Evolutionary conservation across 164 flowering plant genomes (phyloP).

Genomic region (Warburgia ugandensis): DNA sequence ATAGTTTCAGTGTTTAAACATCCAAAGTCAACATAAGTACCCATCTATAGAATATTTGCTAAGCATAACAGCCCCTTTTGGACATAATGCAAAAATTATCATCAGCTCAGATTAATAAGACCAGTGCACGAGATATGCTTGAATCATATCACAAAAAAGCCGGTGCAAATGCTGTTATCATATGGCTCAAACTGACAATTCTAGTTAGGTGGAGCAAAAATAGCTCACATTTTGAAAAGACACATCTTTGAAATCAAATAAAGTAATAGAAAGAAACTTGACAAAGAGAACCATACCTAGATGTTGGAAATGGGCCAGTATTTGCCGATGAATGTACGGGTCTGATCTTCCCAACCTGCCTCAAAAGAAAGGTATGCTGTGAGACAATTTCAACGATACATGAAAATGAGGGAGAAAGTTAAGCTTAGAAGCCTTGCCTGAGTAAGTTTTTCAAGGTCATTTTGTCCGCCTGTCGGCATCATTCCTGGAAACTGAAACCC

Average conservation of each 20-base stretch:
- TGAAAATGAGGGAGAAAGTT: not conserved
- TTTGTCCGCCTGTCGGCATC: conserved; percentile 40
- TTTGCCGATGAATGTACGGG: conserved; percentile 29
- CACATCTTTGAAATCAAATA: no score
- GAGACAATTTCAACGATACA: not conserved
- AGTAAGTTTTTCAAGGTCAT: conserved; percentile 35
- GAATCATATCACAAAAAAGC: no score
- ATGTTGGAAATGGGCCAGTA: conserved; percentile 31
- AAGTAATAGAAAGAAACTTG: not conserved
- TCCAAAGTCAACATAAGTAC: not conserved
- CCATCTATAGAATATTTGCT: no score
- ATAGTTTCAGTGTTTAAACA: not conserved
- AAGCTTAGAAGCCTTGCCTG: conserved; percentile 34
- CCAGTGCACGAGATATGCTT: no score
- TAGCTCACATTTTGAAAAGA: not conserved
- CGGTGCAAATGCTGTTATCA: no score
- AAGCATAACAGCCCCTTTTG: no score
- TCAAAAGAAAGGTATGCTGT: not conserved
- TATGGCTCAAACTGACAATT: no score
- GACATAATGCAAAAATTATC: no score
- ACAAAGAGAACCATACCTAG: conserved; percentile 36
- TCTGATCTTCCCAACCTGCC: conserved; percentile 32
- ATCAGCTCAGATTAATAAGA: no score
- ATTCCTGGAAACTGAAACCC: conserved; percentile 60
- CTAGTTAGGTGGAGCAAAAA: not conserved